Evolutionary conservation across 2,329 filamentous ascomycete genomes (phyloP).

Genomic region (Lasiodiplodia theobromae): DNA sequence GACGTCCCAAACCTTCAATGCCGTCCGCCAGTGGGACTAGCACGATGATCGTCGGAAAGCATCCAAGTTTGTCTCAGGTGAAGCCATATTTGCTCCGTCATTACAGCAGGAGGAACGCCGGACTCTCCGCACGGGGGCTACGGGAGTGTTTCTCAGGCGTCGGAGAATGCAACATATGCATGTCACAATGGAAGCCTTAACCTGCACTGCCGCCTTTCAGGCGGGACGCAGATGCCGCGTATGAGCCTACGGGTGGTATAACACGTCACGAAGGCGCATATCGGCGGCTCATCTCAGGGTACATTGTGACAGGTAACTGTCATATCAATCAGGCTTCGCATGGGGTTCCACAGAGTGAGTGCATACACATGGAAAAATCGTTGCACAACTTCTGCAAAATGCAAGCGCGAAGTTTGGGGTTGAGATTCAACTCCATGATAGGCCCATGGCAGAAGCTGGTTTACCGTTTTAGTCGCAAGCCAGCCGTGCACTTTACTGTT

Average conservation of each 20-base stretch:
- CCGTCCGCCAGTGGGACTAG: neutral
- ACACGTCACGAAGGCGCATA: constrained; percentile 1
- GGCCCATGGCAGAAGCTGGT: neutral
- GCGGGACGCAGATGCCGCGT: neutral
- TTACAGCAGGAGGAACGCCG: neutral
- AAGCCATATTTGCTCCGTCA: neutral
- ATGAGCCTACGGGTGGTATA: neutral
- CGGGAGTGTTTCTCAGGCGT: neutral
- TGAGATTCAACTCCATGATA: neutral
- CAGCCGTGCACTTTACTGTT: constrained; percentile 13
- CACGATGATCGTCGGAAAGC: neutral
- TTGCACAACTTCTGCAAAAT: constrained; percentile 9
- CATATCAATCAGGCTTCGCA: neutral
- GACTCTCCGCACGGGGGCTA: constrained; percentile 9
- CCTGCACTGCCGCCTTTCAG: neutral
- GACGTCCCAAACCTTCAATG: neutral
- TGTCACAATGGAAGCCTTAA: neutral
- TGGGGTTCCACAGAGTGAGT: neutral
- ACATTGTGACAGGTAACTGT: neutral
- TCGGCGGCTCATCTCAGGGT: neutral
- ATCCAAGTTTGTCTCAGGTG: constrained; percentile 1
- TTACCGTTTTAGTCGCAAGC: constrained; percentile 6
- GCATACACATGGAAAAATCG: neutral
- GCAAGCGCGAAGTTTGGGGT: neutral
- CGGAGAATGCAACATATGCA: neutral